phyloP scores from a whole-genome alignment of 345 rosid genomes.

The Syzygium jambos region DNA sequence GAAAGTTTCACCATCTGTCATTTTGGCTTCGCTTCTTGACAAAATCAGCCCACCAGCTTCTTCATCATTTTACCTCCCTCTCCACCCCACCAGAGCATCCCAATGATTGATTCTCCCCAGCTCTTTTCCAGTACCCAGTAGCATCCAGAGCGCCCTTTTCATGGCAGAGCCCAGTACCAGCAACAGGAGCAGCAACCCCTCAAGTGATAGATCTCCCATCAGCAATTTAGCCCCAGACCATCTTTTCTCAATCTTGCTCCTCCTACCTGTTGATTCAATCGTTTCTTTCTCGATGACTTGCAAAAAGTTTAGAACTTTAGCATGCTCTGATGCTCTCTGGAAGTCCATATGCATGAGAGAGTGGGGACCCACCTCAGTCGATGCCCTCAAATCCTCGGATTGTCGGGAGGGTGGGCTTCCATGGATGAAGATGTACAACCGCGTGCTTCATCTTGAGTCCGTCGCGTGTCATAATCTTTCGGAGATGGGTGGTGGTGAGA shows the following conservation, averaged over 20 bases:
- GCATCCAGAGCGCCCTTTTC: neutral
- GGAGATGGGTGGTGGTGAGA: constrained; percentile 23
- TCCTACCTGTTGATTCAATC: constrained; percentile 68
- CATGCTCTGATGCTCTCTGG: constrained; percentile 62
- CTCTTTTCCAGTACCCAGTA: neutral
- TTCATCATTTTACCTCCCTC: neutral
- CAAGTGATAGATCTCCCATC: neutral
- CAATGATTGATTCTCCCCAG: neutral
- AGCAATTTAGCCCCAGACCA: neutral
- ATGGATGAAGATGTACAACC: constrained; percentile 65
- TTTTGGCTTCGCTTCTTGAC: neutral
- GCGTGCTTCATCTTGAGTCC: constrained; percentile 48
- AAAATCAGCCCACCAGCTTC: neutral
- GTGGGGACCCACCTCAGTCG: constrained; percentile 54
- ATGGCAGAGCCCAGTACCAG: constrained; percentile 27
- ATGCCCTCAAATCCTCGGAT: constrained; percentile 44
- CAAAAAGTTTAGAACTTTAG: constrained; percentile 47
- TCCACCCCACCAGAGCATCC: neutral
- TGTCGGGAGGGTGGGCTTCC: constrained; percentile 14
- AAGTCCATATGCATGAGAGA: constrained; percentile 66
- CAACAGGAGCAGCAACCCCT: constrained; percentile 1
- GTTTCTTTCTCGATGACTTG: constrained; percentile 65
- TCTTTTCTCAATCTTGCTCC: constrained; percentile 36
- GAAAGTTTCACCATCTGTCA: neutral
- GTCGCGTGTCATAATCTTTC: constrained; percentile 47